phyloP scores from a whole-genome alignment of 495 filamentous ascomycete species.

The Daldinia loculata region DNA sequence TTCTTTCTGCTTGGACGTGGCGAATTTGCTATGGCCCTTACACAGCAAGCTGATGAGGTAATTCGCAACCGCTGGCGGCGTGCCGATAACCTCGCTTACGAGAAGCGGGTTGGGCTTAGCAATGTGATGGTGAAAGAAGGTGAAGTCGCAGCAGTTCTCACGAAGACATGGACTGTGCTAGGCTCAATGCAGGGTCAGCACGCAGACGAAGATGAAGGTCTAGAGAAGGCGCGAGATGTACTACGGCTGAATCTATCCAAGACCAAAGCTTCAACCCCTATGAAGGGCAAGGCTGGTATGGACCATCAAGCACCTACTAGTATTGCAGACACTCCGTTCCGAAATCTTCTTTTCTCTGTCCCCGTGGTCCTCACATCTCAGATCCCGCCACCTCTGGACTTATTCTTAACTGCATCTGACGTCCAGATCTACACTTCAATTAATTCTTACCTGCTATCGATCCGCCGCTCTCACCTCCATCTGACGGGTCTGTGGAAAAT shows the following conservation, averaged over 20 bases:
- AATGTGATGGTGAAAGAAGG: slow-evolving; percentile 82
- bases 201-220: slow-evolving; percentile 75
- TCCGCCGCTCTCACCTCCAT: slow-evolving; percentile 82
- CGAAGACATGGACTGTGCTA: slow-evolving; percentile 79
- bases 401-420: slow-evolving; percentile 82
- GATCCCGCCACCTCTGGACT: slow-evolving; percentile 81
- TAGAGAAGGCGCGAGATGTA: slow-evolving; percentile 82
- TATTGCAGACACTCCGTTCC: slow-evolving; percentile 66
- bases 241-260: slow-evolving; percentile 72
- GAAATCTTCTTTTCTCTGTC: slow-evolving; percentile 82
- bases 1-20: slow-evolving; percentile 89
- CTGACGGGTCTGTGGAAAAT: slow-evolving; percentile 87
- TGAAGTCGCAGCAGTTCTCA: slow-evolving; percentile 78
- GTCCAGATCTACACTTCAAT: slow-evolving; percentile 81
- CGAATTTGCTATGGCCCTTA: slow-evolving; percentile 88
- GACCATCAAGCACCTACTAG: slow-evolving; percentile 39
- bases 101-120: slow-evolving; percentile 58
- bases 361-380: slow-evolving; percentile 75
- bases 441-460: slow-evolving; percentile 84
- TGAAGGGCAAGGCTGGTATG: slow-evolving; percentile 33
- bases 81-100: slow-evolving; percentile 61
- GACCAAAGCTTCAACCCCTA: slow-evolving; percentile 46
- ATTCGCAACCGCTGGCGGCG: slow-evolving; percentile 66
- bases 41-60: slow-evolving; percentile 81
- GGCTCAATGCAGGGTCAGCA: slow-evolving; percentile 73